Evolutionary conservation across 768 basidiomycete species (phyloP).

Genomic region (Pleurotus djamor): DNA sequence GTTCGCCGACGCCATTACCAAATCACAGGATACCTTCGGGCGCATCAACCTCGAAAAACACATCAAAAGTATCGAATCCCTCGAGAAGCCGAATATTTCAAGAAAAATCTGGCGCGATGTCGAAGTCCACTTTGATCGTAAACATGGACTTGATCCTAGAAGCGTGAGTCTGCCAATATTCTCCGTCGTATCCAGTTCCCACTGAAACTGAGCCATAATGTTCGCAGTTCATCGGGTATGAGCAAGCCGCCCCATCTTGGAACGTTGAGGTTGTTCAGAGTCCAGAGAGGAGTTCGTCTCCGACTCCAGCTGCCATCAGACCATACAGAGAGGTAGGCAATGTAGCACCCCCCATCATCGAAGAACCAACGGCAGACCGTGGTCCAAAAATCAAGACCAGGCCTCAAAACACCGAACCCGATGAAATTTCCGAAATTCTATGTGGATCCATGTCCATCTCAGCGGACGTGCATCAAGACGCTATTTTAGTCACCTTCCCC

Average conservation of each 20-base stretch:
- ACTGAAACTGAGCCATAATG: too few species aligned
- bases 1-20: background rate
- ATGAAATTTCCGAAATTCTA: background rate
- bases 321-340: background rate
- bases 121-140: background rate
- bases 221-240: background rate
- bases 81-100: background rate
- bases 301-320: background rate
- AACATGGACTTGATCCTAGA: background rate
- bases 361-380: background rate
- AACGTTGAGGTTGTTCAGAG: background rate
- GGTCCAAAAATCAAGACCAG: background rate
- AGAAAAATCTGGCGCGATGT: background rate
- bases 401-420: background rate
- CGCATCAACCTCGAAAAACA: background rate
- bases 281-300: background rate
- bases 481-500: background rate
- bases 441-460: background rate
- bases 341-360: background rate
- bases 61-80: background rate
- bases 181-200: too few species aligned
- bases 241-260: background rate
- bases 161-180: background rate
- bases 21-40: background rate
- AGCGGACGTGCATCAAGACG: background rate